Base-by-base conservation (phyloP, 1,284 basidiomycete genomes). In the Cutaneotrichosporon cavernicola region DNA sequence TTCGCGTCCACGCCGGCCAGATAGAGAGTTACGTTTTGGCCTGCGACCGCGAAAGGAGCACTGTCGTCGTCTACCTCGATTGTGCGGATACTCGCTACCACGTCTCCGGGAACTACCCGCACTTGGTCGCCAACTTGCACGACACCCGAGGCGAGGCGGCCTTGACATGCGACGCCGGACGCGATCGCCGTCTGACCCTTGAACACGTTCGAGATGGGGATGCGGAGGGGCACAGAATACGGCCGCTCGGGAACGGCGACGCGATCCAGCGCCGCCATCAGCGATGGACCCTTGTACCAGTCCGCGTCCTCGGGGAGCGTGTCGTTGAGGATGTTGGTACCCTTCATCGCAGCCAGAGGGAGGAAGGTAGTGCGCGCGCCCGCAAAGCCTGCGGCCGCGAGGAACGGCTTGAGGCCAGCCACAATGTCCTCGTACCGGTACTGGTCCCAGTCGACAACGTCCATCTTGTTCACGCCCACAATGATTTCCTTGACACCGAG, bases 181-280 rank as follows among this genome's bases (percentile, higher is more conserved):
- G 85, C 83, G 10, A 85, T 79, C 5, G 90, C 88, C 8, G 89
- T 87, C 72, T 90, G 87, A 30, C 91, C 91, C 78, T 89, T 93
- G 85, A 97, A 99, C 3, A 98, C 92, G 77, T 99, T 99, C 14
- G 92, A 90, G 22, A 99, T 86, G 0, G 96, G 96, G 62, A 98
- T 85, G 26, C 97, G 87, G 43, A 97, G 79, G 0, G 95, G 89
- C 0, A 87, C 84, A 8, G 85, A 85, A 63, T 95, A 86, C 60
- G 91, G 89, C 52, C 96, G 85, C 5, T 83, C 78, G 0, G 95
- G 95, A 0, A 92, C 90, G 63, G 91, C 89, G 31, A 97, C 83
- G 62, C 84, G 81, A 81, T 97, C 94, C 30, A 99, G 82, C 10
- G 89, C 81, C 69, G 94, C 88, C 5, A 95, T 88, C 22, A 99